Evolutionary conservation across 2,329 filamentous ascomycete species (phyloP).

Genomic region (Bipolaris victoriae): DNA sequence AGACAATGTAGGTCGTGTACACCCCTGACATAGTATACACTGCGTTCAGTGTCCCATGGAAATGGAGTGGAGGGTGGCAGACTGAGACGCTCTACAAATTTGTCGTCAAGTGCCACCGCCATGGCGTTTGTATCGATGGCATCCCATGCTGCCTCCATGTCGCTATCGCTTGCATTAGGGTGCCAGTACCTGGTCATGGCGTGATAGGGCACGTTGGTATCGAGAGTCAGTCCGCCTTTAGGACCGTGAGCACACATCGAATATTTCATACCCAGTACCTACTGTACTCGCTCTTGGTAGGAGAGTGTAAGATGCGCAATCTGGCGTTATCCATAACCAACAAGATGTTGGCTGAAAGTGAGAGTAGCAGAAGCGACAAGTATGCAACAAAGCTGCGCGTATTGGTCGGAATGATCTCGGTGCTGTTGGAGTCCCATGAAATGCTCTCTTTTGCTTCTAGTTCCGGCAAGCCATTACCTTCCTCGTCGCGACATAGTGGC

Average conservation of each 20-base stretch:
- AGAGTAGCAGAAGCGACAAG: constrained; percentile 38
- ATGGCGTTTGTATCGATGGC: constrained; percentile 42
- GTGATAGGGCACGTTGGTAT: constrained; percentile 35
- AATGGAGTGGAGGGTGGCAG: constrained; percentile 38
- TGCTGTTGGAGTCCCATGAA: constrained; percentile 33
- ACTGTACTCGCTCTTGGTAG: constrained; percentile 36
- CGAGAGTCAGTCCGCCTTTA: constrained; percentile 38
- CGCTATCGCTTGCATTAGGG: constrained; percentile 32
- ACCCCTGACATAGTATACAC: constrained; percentile 46
- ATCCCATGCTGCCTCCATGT: constrained; percentile 44
- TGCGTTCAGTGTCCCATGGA: constrained; percentile 45
- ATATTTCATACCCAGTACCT: constrained; percentile 6
- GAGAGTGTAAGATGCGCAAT: constrained; percentile 24
- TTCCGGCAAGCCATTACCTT: constrained; percentile 20
- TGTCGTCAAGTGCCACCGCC: constrained; percentile 41
- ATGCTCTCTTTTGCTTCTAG: constrained; percentile 33
- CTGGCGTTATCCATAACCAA: constrained; percentile 36
- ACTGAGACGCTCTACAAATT: constrained; percentile 30
- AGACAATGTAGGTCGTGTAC: constrained; percentile 46
- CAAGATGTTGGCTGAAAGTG: constrained; percentile 38
- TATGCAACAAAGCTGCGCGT: constrained; percentile 35
- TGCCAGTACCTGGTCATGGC: constrained; percentile 41
- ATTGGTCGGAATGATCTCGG: constrained; percentile 36
- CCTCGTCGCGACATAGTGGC: constrained; percentile 34
- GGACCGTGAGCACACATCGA: constrained; percentile 1